Base-by-base conservation (phyloP, 441 rosid genomes). In the Populus trichocarpa region DNA sequence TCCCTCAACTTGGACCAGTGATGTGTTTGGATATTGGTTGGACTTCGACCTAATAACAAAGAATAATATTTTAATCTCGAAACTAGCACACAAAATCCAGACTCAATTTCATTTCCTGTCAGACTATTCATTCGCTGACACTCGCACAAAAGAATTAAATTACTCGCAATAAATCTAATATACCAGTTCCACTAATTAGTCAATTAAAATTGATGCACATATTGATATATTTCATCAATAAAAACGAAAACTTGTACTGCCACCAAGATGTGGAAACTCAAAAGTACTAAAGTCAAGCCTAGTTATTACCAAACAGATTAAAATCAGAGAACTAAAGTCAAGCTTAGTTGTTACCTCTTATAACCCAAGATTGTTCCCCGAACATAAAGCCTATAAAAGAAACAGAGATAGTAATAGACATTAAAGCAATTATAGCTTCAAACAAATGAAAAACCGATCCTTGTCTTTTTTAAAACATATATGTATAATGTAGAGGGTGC, bases 291-390 rank as follows among this genome's bases (percentile, higher is more conserved):
- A 40, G 14, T 40, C 46, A 40, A 40, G 46, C 14, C 11, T 40
- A 40, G 13, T 10, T 40, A 40, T 40, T 1, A 40, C 46, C 9
- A 6, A 5, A 50, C 36, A 59, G 1, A 46, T 46, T 25, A 2
- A 10, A 72, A 72, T 38, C 22, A 4, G 32, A 0, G n/a, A 28
- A n/a, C 13, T 67, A 36, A 42, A 11, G 18, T 8, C 11, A 61
- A 67, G 11, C 2, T 16, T 26, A 16, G 9, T 70, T 16, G 64
- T 78, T 81, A 88, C 96, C 98, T 92, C 88, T 91, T 94, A 90
- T 91, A 94, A 23, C 98, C 98, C 63, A 94, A 88, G 79, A 94
- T 79, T 30, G 95, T 94, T 70, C 97, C 97, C 72, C 96, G 84
- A 7, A 94, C 93, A 63, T 94, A 92, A 75, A 94, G 92, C 78